Base-by-base conservation (phyloP, 2,329 filamentous ascomycete species). In the Colletotrichum neosansevieriae region DNA sequence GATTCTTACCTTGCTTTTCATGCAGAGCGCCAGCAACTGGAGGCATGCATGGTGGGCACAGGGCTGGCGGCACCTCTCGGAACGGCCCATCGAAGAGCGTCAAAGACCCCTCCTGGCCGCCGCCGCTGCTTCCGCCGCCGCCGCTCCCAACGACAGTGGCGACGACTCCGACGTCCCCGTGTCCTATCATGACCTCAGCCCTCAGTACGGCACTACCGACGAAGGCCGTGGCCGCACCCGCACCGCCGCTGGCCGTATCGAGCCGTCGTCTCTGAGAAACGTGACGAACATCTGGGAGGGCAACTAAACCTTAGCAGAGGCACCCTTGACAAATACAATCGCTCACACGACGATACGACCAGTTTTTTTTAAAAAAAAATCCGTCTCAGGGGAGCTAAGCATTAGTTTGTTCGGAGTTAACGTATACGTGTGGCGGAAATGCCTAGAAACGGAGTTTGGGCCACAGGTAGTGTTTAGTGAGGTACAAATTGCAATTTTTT, bases 41-140 rank as follows among this genome's bases (percentile, higher is more conserved):
- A 67, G 70, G 32, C 50, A 69, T 6, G 59, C 70, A 4, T 71
- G 70, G 70, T 71, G 70, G 70, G 68, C 64, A 3, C 70, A 62
- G 42, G 56, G 67, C 19, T 71, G 67, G 70, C 40, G 58, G 12
- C 49, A 60, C 17, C 53, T 69, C 19, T 67, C 67, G 11, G 63
- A 57, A 7, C 54, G 59, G 5, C 63, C 58, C 5, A 58, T 58
- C 24, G 54, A 60, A 34, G 70, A 67, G 50, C 67, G 54, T 11
- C 53, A 69, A 58, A 63, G 67, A 32, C 66, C 61, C 32, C 66
- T 69, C n/a, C 54, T 69, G 11, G 67, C 63, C 6, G 7, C 64
- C 3, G 24, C 47, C 1, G 58, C 47, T 0, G 58, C 62, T 24
- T 29, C 44, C 7, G 12, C 61, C 6, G 7, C 21, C 17, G 21